Conservation (phyloP, 306 rosid species). For the Calophaca sinica region DNA sequence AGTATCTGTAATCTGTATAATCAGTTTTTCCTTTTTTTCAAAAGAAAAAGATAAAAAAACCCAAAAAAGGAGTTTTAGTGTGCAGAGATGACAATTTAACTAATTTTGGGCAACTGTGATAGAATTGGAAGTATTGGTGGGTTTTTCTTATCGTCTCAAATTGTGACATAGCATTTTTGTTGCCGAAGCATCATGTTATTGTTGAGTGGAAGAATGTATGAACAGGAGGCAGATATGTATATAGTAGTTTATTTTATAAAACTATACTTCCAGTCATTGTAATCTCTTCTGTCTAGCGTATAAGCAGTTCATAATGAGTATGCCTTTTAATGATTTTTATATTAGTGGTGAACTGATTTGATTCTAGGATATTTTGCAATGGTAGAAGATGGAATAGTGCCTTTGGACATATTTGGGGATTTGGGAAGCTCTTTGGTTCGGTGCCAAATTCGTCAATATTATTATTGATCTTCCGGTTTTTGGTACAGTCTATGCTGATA, state of each 20-base stretch:
- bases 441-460: neutral
- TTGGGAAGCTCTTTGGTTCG: conserved; percentile 12
- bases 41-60: neutral
- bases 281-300: neutral
- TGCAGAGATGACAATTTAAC: neutral
- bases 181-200: neutral
- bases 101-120: neutral
- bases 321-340: neutral
- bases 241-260: conserved; percentile 3
- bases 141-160: neutral
- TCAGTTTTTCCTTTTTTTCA: neutral
- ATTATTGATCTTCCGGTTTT: conserved; percentile 7
- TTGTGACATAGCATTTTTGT: neutral
- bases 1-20: neutral
- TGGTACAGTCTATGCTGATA: conserved; percentile 14
- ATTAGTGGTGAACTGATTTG: conserved; percentile 15
- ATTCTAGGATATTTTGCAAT: conserved; percentile 17
- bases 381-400: neutral
- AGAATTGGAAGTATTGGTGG: conserved; percentile 5
- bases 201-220: neutral
- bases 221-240: neutral
- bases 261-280: neutral
- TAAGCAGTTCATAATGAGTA: neutral
- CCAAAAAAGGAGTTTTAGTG: neutral
- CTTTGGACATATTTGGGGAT: neutral